Evolutionary conservation across 306 rosid genomes (phyloP), one percentile per base, ranked within the genome.

Genomic region (peach (Prunus persica)): DNA sequence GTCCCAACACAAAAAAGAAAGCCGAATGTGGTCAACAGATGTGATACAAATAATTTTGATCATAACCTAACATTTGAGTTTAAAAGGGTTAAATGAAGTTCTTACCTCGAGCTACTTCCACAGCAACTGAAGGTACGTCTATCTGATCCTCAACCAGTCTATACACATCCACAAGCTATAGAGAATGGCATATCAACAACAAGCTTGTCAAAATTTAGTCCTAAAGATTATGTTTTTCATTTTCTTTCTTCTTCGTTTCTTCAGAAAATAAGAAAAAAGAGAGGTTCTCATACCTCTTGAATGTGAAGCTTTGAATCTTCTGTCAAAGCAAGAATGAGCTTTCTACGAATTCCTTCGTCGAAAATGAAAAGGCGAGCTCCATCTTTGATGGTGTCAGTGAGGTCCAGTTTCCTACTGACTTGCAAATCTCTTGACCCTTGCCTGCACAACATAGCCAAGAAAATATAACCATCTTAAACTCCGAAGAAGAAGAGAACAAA

Each of bases 251-350:
- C 38, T 32, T 30, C 0, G 4, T 30, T 32, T 34, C 41, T 34
- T 18, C 25, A 54, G 18, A 22, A 57, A 79, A 43, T 52, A 76
- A 62, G 45, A 54, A 45, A 73, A 76, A 10, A 62, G 67, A 70
- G 5, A n/a, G 14, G 38, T 67, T 34, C 47, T 66, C 80, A 67
- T 74, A 96, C 98, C 96, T 96, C 99, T 86, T 93, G 91, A 73
- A 96, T 74, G 80, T 92, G 99, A 87, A 92, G 97, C 91, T 86
- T 93, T 58, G 98, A 96, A 82, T 96, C 99, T 87, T 96, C 98
- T 0, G 97, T 96, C 81, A 96, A 85, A 71, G 99, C 99, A 76
- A 96, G 96, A 81, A 96, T 91, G 85, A 96, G 96, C 86, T 96
- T 87, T 78, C 93, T 81, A 19, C 99, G 96, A 60, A 92, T 96